Evolutionary conservation across 805 yeast species (phyloP).

Genomic region (Ogataea pilisensis): DNA sequence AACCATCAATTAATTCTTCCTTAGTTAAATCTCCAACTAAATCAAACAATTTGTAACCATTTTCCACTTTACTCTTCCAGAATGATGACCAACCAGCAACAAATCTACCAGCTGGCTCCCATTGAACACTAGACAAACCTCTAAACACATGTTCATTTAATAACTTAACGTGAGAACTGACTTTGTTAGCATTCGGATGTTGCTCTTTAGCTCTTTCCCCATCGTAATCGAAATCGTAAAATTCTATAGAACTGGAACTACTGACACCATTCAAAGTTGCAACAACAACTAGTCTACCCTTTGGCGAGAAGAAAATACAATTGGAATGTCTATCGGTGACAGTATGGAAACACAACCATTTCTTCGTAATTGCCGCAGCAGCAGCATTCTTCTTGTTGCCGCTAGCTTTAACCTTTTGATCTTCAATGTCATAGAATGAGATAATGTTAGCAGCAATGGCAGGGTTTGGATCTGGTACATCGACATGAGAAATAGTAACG

Average conservation of each 20-base stretch:
- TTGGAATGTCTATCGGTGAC: constrained; percentile 63
- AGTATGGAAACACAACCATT: constrained; percentile 48
- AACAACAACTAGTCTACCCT: constrained; percentile 75
- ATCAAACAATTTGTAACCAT: constrained; percentile 87
- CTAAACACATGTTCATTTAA: constrained; percentile 61
- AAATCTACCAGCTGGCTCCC: constrained; percentile 97
- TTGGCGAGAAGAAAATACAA: constrained; percentile 83
- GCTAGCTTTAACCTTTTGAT: constrained; percentile 36
- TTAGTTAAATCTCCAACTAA: constrained; percentile 72
- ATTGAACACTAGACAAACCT: constrained; percentile 77
- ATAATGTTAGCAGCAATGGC: constrained; percentile 61
- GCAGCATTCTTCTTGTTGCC: constrained; percentile 7
- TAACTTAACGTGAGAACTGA: constrained; percentile 54
- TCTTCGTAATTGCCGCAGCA: constrained; percentile 18
- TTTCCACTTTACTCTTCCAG: constrained; percentile 80
- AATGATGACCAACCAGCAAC: constrained; percentile 83
- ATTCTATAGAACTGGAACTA: constrained; percentile 75
- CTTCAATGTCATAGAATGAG: constrained; percentile 81
- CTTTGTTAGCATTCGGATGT: constrained; percentile 30
- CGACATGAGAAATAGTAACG: constrained; percentile 65
- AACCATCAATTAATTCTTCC: constrained; percentile 75
- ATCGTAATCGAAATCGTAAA: constrained; percentile 81
- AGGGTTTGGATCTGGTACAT: constrained; percentile 49
- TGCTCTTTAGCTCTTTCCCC: constrained; percentile 47
- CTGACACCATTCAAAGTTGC: constrained; percentile 38